Evolutionary conservation across 371 early-diverging fungal genomes (phyloP), one percentile per base, ranked within the genome.

Genomic region (Nematocida sp.): DNA sequence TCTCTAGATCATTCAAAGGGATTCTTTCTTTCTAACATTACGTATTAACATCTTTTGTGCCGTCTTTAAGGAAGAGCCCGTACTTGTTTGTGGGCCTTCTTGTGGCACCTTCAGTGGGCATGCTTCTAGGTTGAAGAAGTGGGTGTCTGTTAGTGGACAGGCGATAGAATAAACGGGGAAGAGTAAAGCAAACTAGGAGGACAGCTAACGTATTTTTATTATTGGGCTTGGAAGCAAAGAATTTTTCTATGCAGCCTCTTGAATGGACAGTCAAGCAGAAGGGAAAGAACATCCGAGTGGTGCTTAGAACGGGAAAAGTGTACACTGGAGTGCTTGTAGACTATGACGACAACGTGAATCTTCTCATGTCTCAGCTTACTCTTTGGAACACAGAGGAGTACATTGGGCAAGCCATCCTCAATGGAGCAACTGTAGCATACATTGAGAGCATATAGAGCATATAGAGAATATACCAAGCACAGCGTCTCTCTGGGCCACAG

Each of bases 201-300:
- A n/a, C n/a, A n/a, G 64, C 55, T 54, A 43, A 43, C 15, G 45
- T 43, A 43, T 63, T 21, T 51, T 52, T 21, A 52, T 51, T 51
- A 40, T 40, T 56, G 15, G 54, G 17, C 40, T n/a, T 11, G 8
- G 17, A 32, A 53, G 38, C 45, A 25, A 53, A 23, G 32, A 17
- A 34, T 29, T 70, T 70, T 60, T 57, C 60, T 60, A 70, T 70
- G 74, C 74, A 70, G 11, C 74, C 74, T 19, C 23, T 70, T 13
- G 74, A 70, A 5, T 70, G 74, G 74, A 48, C 56, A 49, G 62
- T 67, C 15, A 21, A 31, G 25, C 19, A 46, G 8, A 60, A 58
- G 46, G 58, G 58, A 57, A 60, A 70, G 34, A 49, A 31, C 4
- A 31, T 70, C 13, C 36, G 74, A 48, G 32, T 70, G 15, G 74